Evolutionary conservation across 164 flowering plant genomes (phyloP).

Genomic region (Kingdonia uniflora): DNA sequence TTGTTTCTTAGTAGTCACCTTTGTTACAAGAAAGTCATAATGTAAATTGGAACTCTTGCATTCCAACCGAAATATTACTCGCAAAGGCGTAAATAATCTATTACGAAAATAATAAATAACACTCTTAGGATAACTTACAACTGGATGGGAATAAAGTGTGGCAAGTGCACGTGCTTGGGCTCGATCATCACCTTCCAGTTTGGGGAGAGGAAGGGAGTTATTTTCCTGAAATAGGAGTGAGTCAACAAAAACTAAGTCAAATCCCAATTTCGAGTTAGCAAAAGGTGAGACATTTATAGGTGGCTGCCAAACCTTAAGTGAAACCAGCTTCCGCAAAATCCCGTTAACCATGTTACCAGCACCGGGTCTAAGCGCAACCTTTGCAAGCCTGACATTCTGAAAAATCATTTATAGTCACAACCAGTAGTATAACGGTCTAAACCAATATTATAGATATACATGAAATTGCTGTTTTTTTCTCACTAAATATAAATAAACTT

Average conservation of each 20-base stretch:
- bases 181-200: constrained; percentile 78
- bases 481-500: too few relatives aligned
- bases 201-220: constrained; percentile 68
- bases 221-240: constrained; percentile 33
- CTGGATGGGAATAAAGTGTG: constrained; percentile 85
- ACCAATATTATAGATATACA: too few relatives aligned
- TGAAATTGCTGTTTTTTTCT: too few relatives aligned
- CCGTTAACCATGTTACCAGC: constrained; percentile 95
- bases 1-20: too few relatives aligned
- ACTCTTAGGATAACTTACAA: constrained; percentile 77
- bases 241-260: constrained; percentile 2
- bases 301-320: constrained; percentile 48
- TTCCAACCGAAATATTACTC: too few relatives aligned
- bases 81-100: too few relatives aligned
- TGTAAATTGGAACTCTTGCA: too few relatives aligned
- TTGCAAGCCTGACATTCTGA: constrained; percentile 91
- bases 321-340: constrained; percentile 64
- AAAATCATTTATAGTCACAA: too few relatives aligned
- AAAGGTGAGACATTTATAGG: not conserved
- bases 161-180: constrained; percentile 89
- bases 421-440: too few relatives aligned
- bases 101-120: too few relatives aligned
- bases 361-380: constrained; percentile 82
- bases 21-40: too few relatives aligned
- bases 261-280: not conserved